A percentile compares a stretch with the other conserved stretches of the same genome.
These are phyloP conservation scores for Zoysia pacifica DNA, from an alignment of 176 grass and related monocot species.

Conservation along the genomic window DNA sequence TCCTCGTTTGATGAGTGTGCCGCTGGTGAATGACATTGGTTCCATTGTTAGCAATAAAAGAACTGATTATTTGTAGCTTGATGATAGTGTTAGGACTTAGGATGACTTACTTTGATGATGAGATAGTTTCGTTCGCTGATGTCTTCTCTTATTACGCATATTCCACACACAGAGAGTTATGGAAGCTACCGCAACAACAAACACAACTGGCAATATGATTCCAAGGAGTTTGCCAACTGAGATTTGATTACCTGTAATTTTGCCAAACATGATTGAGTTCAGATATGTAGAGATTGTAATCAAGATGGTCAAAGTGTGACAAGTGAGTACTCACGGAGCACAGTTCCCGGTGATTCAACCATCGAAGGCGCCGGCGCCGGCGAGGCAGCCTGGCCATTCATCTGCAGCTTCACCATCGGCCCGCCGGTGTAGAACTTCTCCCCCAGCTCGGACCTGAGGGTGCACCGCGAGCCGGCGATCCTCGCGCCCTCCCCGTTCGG, in stretches of 20 bases:
- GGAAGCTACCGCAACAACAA: not conserved
- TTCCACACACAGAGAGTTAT: constrained; percentile 3
- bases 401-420: constrained; percentile 30
- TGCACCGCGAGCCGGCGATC: constrained; percentile 42
- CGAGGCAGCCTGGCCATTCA: not conserved
- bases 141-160: constrained; percentile 18
- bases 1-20: not conserved
- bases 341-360: not conserved
- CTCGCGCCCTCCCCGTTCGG: not conserved
- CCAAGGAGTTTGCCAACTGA: constrained; percentile 8
- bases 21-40: not conserved
- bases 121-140: not conserved
- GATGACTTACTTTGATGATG: not conserved
- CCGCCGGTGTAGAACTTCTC: constrained; percentile 40
- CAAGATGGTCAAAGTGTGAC: not conserved
- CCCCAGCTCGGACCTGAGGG: constrained; percentile 28
- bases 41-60: not conserved
- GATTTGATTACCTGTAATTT: constrained; percentile 1
- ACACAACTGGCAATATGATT: constrained; percentile 32
- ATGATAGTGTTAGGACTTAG: not conserved
- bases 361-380: not conserved
- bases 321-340: not conserved
- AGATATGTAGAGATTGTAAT: not conserved
- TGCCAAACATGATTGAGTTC: not conserved
- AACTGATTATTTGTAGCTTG: not conserved